Conservation (phyloP, 257 asterid species). For the Leonotis leonurus region DNA sequence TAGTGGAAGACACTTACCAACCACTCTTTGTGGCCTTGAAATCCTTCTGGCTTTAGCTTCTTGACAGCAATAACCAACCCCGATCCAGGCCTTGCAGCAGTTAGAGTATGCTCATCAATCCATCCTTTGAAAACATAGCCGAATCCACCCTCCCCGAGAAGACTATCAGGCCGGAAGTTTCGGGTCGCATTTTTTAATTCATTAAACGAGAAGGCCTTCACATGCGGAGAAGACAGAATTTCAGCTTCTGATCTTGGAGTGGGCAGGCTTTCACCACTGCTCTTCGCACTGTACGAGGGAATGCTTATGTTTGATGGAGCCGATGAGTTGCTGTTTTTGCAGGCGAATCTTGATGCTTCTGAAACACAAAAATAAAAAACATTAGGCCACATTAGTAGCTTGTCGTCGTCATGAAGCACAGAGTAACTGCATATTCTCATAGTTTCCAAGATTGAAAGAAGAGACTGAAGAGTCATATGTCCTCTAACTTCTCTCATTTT, state of each 20-base stretch:
- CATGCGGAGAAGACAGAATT: constrained; percentile 66
- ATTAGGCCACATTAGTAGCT: neutral
- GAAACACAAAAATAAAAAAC: constrained; percentile 7
- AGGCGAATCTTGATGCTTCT: constrained; percentile 43
- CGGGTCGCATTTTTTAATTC: constrained; percentile 81
- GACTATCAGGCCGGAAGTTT: constrained; percentile 85
- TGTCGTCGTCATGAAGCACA: neutral
- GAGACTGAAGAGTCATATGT: no score
- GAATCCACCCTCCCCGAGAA: constrained; percentile 97
- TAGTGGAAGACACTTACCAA: constrained; percentile 46
- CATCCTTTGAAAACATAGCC: constrained; percentile 95
- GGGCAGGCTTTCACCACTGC: constrained; percentile 56
- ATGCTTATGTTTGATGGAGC: constrained; percentile 45
- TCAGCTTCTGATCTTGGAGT: constrained; percentile 89
- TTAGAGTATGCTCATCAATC: constrained; percentile 69
- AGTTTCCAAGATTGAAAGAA: no score
- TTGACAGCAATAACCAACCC: constrained; percentile 94
- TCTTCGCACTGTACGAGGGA: constrained; percentile 50
- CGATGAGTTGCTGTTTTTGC: constrained; percentile 43
- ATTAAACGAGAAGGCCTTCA: constrained; percentile 66
- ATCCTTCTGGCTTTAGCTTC: constrained; percentile 91
- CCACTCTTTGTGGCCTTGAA: constrained; percentile 99
- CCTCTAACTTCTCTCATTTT: no score
- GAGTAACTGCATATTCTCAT: neutral
- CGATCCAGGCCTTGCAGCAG: constrained; percentile 74